A percentile compares a stretch with the other conserved stretches of the same genome.
These are phyloP conservation scores for Penicillium sp. DNA, from an alignment of 2,329 filamentous ascomycete species.

Conservation along the genomic window DNA sequence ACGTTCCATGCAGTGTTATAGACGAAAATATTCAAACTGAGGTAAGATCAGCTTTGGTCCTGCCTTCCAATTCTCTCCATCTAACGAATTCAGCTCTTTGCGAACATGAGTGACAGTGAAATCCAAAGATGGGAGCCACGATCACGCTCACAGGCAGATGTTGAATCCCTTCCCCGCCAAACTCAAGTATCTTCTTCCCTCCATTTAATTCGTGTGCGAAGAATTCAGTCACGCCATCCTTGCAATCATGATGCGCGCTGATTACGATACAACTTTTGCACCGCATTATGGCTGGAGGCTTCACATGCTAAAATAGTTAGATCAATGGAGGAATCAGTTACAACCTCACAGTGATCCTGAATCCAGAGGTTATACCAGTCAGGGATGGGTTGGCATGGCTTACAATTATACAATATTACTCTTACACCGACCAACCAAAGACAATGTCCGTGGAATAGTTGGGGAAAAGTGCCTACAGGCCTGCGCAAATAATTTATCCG, in stretches of 20 bases:
- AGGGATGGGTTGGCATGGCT: slow-evolving; percentile 20
- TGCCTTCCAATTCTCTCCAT: rapidly evolving
- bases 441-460: slow-evolving; percentile 6
- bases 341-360: slow-evolving; percentile 11
- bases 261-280: slow-evolving; percentile 7
- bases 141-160: neutral
- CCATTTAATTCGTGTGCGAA: slow-evolving; percentile 15
- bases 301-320: slow-evolving; percentile 15
- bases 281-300: slow-evolving; percentile 9
- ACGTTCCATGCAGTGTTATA: slow-evolving; percentile 15
- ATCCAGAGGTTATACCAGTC: slow-evolving; percentile 13
- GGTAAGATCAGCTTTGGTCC: neutral
- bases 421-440: slow-evolving; percentile 14
- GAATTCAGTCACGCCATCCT: slow-evolving; percentile 17
- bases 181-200: slow-evolving; percentile 17
- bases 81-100: slow-evolving; percentile 13
- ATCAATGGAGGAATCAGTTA: slow-evolving; percentile 14
- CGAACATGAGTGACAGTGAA: slow-evolving; percentile 12
- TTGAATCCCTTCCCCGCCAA: slow-evolving; percentile 10
- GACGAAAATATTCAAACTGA: slow-evolving; percentile 16
- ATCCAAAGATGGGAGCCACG: neutral
- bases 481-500: slow-evolving; percentile 11
- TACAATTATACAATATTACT: slow-evolving; percentile 18
- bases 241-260: slow-evolving; percentile 15
- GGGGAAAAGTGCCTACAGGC: slow-evolving; percentile 11